Base-by-base conservation (phyloP, 768 basidiomycete genomes). In the Fomitopsis serialis region DNA sequence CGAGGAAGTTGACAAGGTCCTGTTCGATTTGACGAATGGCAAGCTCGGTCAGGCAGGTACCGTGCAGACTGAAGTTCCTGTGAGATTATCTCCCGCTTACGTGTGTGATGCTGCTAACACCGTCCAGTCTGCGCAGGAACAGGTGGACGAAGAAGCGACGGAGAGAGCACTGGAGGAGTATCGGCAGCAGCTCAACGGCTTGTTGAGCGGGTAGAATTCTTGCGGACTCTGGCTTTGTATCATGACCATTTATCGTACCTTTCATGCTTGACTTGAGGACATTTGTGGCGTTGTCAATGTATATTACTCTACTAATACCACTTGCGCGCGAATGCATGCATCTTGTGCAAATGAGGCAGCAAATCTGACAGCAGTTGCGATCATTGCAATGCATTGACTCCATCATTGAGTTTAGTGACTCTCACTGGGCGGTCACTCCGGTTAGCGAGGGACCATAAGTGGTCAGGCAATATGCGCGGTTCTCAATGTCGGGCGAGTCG, bases 11-110 rank as follows among this genome's bases (percentile, higher is more conserved):
- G 97, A 99, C 66, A 97, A 95, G 66, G 90, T 99, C 13, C 67
- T 99, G 36, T 98, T 87, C 61, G 94, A 98, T 53, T 77, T 99
- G 55, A 99, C 97, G 9, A 85, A 98, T 58, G 97, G 95, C 50
- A 96, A 96, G 71, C 76, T 97, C n/a, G 94, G 94, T 6, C 81
- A 88, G 65, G 89, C 83, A 42, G 91, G 90, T 12, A 67, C 79
- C 23, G 90, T 87, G 47, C 78, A 78, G 35, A 80, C 76, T 29
- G 87, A 85, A 47, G 65, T 89, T 59, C 93, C 92, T 36, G 93
- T 95, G 68, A 65, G 89, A 75, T 52, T 24, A 48, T 45, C 5
- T 1, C 36, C 2, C 54, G 43, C 51, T 42, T 58, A 23, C 42
- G 23, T 19, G 21, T 17, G 15, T 22, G 15, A 15, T 45, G 2